Conservation (phyloP, 352 stramenopile species). For the Aphanomyces cochlioides region DNA sequence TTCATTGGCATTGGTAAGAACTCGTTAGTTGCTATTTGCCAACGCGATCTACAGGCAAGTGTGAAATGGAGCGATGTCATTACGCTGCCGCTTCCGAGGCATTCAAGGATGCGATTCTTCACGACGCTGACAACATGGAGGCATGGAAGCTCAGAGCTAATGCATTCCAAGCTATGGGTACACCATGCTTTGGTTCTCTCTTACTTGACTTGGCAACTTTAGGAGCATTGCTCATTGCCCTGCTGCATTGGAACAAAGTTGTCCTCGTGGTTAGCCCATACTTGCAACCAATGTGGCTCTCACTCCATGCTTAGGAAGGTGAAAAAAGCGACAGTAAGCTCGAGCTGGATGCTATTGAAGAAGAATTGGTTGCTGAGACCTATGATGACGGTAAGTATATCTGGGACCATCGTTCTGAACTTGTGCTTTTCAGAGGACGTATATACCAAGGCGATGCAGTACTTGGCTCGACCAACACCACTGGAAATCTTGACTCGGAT, state of each 20-base stretch:
- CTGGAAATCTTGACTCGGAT: conserved; percentile 16
- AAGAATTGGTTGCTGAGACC: not conserved
- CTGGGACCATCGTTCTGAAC: not conserved
- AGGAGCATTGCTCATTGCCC: conserved; percentile 18
- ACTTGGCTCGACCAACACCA: conserved; percentile 7
- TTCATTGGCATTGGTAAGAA: conserved; percentile 11
- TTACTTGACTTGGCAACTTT: not conserved
- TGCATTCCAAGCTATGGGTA: conserved; percentile 25
- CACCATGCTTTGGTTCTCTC: not conserved
- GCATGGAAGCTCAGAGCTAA: conserved; percentile 20
- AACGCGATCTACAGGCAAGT: conserved; percentile 9
- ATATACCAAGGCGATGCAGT: conserved; percentile 13
- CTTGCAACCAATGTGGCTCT: not conserved
- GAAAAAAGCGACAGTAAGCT: conserved; percentile 8
- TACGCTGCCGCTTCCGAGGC: conserved; percentile 20
- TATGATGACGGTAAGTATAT: conserved; percentile 15
- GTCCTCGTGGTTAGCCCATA: conserved; percentile 6
- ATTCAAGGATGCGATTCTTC: conserved; percentile 15
- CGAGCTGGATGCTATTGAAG: conserved; percentile 11
- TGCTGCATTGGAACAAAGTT: conserved; percentile 27
- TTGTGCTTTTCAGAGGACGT: conserved; percentile 1
- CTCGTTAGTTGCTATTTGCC: not conserved
- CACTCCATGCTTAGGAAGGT: conserved; percentile 13
- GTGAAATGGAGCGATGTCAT: conserved; percentile 25
- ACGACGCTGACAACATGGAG: conserved; percentile 23